These are phyloP conservation scores for Takashimella tepidaria DNA, from an alignment of 1,284 basidiomycete species.

Conservation along the genomic window DNA sequence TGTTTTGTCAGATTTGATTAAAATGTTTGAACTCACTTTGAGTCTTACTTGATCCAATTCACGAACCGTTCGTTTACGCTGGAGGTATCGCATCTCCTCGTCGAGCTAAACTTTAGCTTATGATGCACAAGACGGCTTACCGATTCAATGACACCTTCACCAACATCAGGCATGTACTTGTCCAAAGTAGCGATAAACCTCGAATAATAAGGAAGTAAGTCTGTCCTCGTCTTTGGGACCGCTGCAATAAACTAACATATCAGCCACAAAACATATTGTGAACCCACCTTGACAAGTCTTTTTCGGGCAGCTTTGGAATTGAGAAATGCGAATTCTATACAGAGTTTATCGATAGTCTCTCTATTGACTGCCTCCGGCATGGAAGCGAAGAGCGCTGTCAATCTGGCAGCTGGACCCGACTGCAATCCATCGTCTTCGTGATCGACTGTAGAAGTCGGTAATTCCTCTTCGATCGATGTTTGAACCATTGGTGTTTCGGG, in stretches of 20 bases:
- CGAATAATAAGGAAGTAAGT: slow-evolving; percentile 90
- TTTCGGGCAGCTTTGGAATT: slow-evolving; percentile 94
- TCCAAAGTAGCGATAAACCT: slow-evolving; percentile 81
- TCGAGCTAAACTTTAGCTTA: slow-evolving; percentile 62
- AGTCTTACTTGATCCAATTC: slow-evolving; percentile 78
- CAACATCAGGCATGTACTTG: slow-evolving; percentile 90
- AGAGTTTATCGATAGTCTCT: slow-evolving; percentile 86
- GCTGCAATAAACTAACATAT: slow-evolving; percentile 67
- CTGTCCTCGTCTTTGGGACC: slow-evolving; percentile 81
- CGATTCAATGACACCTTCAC: slow-evolving; percentile 68
- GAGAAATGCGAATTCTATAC: slow-evolving; percentile 91
- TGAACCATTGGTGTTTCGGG: slow-evolving; percentile 25
- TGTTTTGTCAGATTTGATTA: slow-evolving; percentile 38
- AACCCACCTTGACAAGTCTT: slow-evolving; percentile 70
- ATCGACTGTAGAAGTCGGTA: slow-evolving; percentile 18
- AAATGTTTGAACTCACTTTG: slow-evolving; percentile 56
- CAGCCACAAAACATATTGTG: neutral
- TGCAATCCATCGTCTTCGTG: slow-evolving; percentile 47
- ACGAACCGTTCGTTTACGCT: slow-evolving; percentile 84
- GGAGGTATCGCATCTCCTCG: slow-evolving; percentile 94
- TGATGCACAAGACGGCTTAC: slow-evolving; percentile 58
- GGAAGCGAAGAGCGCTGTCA: slow-evolving; percentile 86
- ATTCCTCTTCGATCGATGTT: slow-evolving; percentile 47
- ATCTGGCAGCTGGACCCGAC: slow-evolving; percentile 83
- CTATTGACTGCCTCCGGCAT: slow-evolving; percentile 90